Evolutionary conservation across 164 flowering plant species (phyloP).

Genomic region (Magnolia changhungtana): DNA sequence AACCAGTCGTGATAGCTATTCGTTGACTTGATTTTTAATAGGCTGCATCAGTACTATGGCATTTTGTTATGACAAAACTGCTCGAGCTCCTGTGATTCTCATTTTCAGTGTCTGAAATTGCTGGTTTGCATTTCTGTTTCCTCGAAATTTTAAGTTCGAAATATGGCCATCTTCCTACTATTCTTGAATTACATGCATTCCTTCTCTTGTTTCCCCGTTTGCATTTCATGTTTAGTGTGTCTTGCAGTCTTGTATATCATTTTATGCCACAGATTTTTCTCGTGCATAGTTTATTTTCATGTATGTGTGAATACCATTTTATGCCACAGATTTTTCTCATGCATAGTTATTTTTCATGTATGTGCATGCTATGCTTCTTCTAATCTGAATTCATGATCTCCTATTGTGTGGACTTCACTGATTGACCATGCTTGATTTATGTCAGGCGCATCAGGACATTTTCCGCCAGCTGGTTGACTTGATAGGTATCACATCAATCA

Average conservation of each 20-base stretch:
- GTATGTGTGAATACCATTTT: too few relatives aligned
- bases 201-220: neutral
- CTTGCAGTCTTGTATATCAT: too few relatives aligned
- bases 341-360: neutral
- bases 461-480: conserved; percentile 83
- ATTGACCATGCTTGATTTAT: conserved; percentile 12
- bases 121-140: too few relatives aligned
- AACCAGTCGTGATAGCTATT: too few relatives aligned
- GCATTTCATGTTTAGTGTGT: neutral
- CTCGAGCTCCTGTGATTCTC: too few relatives aligned
- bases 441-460: conserved; percentile 81
- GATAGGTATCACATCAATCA: conserved; percentile 95
- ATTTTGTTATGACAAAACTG: too few relatives aligned
- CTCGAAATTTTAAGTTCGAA: too few relatives aligned
- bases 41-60: too few relatives aligned
- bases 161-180: too few relatives aligned
- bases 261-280: neutral
- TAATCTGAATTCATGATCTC: neutral
- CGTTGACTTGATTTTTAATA: too few relatives aligned
- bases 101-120: too few relatives aligned
- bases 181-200: neutral
- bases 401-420: neutral
- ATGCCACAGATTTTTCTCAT: neutral
- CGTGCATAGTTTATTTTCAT: neutral
- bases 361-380: neutral